These are phyloP conservation scores for Singerocomus inundabilis DNA, from an alignment of 1,284 basidiomycete genomes.

Conservation along the genomic window DNA sequence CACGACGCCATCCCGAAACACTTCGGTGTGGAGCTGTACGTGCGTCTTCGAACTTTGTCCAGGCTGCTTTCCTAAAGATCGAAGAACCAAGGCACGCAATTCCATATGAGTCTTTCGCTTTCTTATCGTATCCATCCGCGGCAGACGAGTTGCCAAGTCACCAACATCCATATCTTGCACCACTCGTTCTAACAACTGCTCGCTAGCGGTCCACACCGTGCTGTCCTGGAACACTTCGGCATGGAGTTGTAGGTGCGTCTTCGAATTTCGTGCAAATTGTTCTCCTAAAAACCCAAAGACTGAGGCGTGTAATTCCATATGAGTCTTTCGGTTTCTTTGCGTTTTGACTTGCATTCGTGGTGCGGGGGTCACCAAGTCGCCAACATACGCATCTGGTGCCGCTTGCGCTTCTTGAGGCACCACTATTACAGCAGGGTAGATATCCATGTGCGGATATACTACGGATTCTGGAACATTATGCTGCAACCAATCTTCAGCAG, in stretches of 20 bases:
- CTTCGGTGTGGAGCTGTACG: slow-evolving; percentile 31
- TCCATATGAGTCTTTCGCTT: slow-evolving; percentile 10
- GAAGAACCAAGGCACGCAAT: slow-evolving; percentile 15
- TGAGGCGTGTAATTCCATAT: slow-evolving; percentile 19
- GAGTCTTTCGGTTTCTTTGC: slow-evolving; percentile 15
- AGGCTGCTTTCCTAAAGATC: slow-evolving; percentile 4
- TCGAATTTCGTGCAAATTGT: slow-evolving; percentile 8
- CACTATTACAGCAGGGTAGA: slow-evolving; percentile 30
- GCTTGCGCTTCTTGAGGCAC: neutral
- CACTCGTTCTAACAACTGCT: slow-evolving; percentile 7
- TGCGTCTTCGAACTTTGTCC: slow-evolving; percentile 26
- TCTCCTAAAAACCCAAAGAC: slow-evolving; percentile 10
- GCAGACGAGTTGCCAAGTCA: too few relatives aligned
- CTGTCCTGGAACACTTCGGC: slow-evolving; percentile 32
- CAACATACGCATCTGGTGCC: neutral
- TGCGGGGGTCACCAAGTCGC: neutral
- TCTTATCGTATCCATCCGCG: too few relatives aligned
- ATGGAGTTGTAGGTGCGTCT: slow-evolving; percentile 35
- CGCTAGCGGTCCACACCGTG: slow-evolving; percentile 33
- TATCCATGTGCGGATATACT: slow-evolving; percentile 37
- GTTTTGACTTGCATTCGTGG: neutral
- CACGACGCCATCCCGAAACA: slow-evolving; percentile 32
- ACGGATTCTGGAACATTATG: slow-evolving; percentile 27
- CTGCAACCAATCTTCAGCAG: slow-evolving; percentile 9
- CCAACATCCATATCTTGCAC: slow-evolving; percentile 10